phyloP scores from a whole-genome alignment of 2,329 filamentous ascomycete species.

The Fusarium virguliforme region DNA sequence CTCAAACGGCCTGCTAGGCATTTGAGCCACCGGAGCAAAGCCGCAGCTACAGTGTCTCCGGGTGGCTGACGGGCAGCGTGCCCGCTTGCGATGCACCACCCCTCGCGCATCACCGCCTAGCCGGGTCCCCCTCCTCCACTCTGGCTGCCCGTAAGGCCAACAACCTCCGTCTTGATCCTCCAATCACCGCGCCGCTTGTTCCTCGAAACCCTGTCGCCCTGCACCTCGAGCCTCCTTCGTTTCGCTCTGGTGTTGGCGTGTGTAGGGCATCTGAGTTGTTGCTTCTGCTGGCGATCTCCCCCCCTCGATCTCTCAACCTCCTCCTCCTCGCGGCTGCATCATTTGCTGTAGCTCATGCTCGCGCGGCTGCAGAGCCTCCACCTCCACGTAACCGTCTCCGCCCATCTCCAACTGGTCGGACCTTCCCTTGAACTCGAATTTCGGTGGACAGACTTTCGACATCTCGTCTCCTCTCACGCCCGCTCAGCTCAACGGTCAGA shows the following conservation, averaged over 20 bases:
- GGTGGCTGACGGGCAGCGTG: constrained; percentile 18
- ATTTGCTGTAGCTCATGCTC: constrained; percentile 22
- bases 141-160: constrained; percentile 41
- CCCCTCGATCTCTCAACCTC: constrained; percentile 14
- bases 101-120: constrained; percentile 36
- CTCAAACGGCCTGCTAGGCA: constrained; percentile 2
- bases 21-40: constrained; percentile 12
- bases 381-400: constrained; percentile 46
- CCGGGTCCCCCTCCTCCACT: constrained; percentile 41
- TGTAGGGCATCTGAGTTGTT: constrained; percentile 36
- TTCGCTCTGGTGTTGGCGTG: constrained; percentile 44
- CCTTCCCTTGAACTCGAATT: constrained; percentile 33
- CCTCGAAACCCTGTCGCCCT: constrained; percentile 48
- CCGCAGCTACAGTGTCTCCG: constrained; percentile 28
- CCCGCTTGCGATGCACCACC: constrained; percentile 23
- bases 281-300: constrained; percentile 33
- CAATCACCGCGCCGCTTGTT: constrained; percentile 47
- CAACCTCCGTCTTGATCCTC: constrained; percentile 44
- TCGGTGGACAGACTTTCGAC: constrained; percentile 26
- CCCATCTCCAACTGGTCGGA: constrained; percentile 5
- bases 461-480: constrained; percentile 18
- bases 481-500: constrained; percentile 23
- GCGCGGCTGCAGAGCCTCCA: constrained; percentile 44
- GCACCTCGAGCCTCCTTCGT: constrained; percentile 48
- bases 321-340: constrained; percentile 11